phyloP scores from a whole-genome alignment of 1,139 yeast species.

The Saccharomycopsis hybrid region DNA sequence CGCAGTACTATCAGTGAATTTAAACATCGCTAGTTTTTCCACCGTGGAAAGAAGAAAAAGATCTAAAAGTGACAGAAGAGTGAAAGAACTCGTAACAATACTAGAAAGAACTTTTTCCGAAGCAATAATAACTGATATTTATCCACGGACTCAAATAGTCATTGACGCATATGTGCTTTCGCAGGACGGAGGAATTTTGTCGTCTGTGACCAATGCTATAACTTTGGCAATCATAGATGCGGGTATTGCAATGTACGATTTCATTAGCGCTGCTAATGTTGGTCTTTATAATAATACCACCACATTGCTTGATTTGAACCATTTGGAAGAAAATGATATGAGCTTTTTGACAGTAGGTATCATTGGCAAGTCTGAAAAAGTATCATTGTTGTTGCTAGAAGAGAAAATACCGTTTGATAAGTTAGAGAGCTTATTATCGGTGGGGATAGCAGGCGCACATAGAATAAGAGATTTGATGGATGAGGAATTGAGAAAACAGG shows the following conservation, averaged over 20 bases:
- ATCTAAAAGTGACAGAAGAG: constrained; percentile 56
- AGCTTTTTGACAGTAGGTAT: constrained; percentile 78
- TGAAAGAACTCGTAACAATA: constrained; percentile 69
- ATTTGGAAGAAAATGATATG: constrained; percentile 78
- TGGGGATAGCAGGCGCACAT: constrained; percentile 88
- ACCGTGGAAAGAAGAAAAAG: constrained; percentile 66
- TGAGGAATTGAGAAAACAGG: constrained; percentile 68
- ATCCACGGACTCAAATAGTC: constrained; percentile 77
- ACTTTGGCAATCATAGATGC: constrained; percentile 91
- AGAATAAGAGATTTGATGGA: constrained; percentile 83
- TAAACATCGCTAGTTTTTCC: constrained; percentile 77
- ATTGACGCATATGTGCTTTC: constrained; percentile 72
- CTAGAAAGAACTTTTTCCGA: constrained; percentile 77
- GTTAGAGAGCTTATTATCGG: constrained; percentile 68
- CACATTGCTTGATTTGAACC: constrained; percentile 76
- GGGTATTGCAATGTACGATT: constrained; percentile 91
- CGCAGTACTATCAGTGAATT: constrained; percentile 58
- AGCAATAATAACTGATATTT: constrained; percentile 65
- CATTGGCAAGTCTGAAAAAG: constrained; percentile 73
- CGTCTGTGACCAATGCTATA: constrained; percentile 79
- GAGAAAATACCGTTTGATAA: constrained; percentile 81
- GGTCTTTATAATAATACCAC: constrained; percentile 67
- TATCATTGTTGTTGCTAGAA: constrained; percentile 69
- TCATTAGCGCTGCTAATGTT: constrained; percentile 72
- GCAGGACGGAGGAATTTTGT: constrained; percentile 84